phyloP scores from a whole-genome alignment of 306 rosid genomes.

The Acacia confusa region DNA sequence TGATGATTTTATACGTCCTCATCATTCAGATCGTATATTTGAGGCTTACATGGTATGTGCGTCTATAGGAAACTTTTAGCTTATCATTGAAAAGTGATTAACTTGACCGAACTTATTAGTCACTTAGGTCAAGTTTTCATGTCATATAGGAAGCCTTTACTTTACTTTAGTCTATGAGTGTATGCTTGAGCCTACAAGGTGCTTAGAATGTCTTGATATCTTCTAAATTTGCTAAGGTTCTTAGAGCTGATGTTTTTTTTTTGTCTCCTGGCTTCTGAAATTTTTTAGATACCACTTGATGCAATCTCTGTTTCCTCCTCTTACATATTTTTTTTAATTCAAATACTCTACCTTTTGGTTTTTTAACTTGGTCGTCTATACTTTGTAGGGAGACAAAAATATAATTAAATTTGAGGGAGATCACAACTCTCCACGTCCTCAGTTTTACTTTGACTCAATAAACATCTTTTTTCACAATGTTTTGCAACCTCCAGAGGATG shows the following conservation, averaged over 20 bases:
- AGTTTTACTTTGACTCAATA: conserved; percentile 87
- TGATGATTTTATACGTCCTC: conserved; percentile 93
- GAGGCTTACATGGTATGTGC: conserved; percentile 81
- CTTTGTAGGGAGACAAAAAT: conserved; percentile 88
- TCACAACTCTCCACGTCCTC: conserved; percentile 98
- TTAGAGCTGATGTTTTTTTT: neutral
- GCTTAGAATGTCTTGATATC: conserved; percentile 2
- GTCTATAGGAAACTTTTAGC: neutral
- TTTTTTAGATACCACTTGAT: neutral
- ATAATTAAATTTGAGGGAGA: conserved; percentile 94
- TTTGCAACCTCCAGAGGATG: conserved; percentile 94
- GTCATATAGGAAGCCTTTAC: neutral
- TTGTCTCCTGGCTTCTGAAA: conserved; percentile 13
- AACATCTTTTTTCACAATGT: conserved; percentile 87
- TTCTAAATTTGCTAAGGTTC: conserved; percentile 9
- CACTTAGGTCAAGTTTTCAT: conserved; percentile 1
- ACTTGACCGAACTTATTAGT: neutral
- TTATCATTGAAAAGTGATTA: neutral
- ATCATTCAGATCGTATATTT: conserved; percentile 83
- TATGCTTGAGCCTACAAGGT: conserved; percentile 1
- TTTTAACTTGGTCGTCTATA: conserved; percentile 15
- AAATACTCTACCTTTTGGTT: conserved; percentile 17
- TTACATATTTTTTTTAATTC: neutral
- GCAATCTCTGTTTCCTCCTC: conserved; percentile 15
- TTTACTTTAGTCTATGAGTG: neutral